phyloP scores from a whole-genome alignment of 495 filamentous ascomycete species.

The Hypoxylon trugodes region DNA sequence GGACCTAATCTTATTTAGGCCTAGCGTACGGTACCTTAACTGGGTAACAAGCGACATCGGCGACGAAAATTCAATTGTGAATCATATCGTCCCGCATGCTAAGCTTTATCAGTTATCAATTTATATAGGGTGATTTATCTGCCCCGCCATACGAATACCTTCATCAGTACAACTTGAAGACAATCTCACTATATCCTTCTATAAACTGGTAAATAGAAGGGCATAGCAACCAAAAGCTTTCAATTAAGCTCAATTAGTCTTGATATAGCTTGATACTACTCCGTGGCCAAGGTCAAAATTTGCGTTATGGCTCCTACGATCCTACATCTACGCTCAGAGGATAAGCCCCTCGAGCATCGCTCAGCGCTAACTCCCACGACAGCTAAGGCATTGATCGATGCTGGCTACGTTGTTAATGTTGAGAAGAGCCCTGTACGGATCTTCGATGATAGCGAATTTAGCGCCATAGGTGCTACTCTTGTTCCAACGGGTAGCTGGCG shows the following conservation, averaged over 20 bases:
- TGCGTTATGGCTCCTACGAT: slow-evolving; percentile 45
- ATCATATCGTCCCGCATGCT: slow-evolving; percentile 34
- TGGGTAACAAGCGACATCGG: slow-evolving; percentile 30
- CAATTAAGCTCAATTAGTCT: slow-evolving; percentile 15
- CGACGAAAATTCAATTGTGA: slow-evolving; percentile 30
- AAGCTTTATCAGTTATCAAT: slow-evolving; percentile 24
- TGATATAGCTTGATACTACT: no score
- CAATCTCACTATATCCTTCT: neutral
- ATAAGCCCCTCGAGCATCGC: slow-evolving; percentile 67
- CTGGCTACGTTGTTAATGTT: slow-evolving; percentile 84
- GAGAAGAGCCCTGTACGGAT: slow-evolving; percentile 84
- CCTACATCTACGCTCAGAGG: slow-evolving; percentile 57
- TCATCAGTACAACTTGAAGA: no score
- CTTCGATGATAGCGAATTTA: slow-evolving; percentile 77
- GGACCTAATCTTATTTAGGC: slow-evolving; percentile 22
- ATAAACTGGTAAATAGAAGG: slow-evolving; percentile 5
- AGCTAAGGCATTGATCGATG: slow-evolving; percentile 78
- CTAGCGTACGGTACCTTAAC: slow-evolving; percentile 16
- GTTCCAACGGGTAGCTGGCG: slow-evolving; percentile 84
- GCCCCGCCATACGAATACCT: slow-evolving; percentile 22
- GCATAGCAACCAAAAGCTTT: neutral
- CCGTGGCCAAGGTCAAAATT: no score
- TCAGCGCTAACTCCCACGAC: slow-evolving; percentile 68
- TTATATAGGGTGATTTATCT: neutral
- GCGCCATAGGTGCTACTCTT: slow-evolving; percentile 72